These are phyloP conservation scores for Tolypocladium ovalisporum DNA, from an alignment of 2,329 filamentous ascomycete species.

Conservation along the genomic window DNA sequence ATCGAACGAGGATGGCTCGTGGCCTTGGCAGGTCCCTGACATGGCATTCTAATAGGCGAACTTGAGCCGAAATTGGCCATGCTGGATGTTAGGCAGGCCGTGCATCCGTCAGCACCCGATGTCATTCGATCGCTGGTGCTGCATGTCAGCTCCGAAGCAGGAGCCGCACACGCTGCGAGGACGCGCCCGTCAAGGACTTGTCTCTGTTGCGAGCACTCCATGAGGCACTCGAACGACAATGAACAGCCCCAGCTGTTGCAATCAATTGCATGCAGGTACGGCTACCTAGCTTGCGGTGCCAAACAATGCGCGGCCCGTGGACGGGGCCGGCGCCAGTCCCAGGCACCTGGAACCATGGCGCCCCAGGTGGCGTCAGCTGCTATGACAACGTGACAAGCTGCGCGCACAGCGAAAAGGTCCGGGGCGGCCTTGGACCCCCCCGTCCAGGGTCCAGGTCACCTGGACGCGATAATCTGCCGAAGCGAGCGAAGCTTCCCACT, in stretches of 20 bases:
- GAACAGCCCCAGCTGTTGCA: not conserved
- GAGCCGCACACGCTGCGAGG: not conserved
- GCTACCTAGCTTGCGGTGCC: not conserved
- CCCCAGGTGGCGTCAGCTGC: not conserved
- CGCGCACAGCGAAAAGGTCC: not conserved
- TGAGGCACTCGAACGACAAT: not conserved
- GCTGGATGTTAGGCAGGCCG: not conserved
- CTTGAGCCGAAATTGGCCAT: not conserved
- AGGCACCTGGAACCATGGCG: not conserved
- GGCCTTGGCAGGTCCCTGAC: not conserved
- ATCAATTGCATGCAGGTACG: not conserved
- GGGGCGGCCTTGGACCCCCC: not conserved
- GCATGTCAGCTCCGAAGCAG: not conserved
- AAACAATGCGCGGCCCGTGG: not conserved
- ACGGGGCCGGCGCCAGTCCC: not conserved
- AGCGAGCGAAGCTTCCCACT: not conserved
- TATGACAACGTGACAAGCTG: conserved; percentile 5
- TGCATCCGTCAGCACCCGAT: not conserved
- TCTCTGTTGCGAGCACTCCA: not conserved
- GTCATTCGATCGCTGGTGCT: not conserved
- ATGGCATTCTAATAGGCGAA: not conserved
- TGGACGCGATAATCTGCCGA: conserved; percentile 3
- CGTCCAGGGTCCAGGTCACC: not conserved
- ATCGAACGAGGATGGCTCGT: not conserved
- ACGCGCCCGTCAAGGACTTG: not conserved